These are phyloP conservation scores for Schizophyllum amplum DNA, from an alignment of 1,284 basidiomycete genomes.

Conservation along the genomic window DNA sequence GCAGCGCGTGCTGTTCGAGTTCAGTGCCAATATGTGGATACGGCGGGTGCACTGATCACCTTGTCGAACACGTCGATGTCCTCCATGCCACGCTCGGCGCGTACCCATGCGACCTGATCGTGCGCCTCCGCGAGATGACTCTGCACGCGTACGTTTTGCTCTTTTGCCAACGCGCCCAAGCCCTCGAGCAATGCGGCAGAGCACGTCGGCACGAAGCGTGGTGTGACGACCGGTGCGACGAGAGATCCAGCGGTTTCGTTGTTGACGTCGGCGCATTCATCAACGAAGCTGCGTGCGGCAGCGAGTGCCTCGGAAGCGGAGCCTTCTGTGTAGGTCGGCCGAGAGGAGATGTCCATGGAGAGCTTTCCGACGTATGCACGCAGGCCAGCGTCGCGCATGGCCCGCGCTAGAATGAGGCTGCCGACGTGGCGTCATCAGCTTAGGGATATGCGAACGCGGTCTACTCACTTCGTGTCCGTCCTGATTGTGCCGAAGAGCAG, in stretches of 20 bases:
- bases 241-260: constrained; percentile 25
- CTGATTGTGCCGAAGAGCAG: constrained; percentile 78
- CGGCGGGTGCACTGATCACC: constrained; percentile 24
- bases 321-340: constrained; percentile 61
- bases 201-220: constrained; percentile 78
- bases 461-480: constrained; percentile 62
- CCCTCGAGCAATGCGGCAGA: constrained; percentile 57
- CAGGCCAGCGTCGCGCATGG: constrained; percentile 64
- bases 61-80: constrained; percentile 70
- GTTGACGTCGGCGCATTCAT: constrained; percentile 33
- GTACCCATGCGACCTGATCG: constrained; percentile 69
- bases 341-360: constrained; percentile 77
- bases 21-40: neutral
- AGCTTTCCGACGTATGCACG: constrained; percentile 78
- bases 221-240: constrained; percentile 74
- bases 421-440: neutral
- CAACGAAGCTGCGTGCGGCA: constrained; percentile 49
- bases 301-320: constrained; percentile 41
- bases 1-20: constrained; percentile 40
- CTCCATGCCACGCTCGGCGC: constrained; percentile 45
- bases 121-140: constrained; percentile 72
- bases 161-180: constrained; percentile 43
- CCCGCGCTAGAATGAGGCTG: constrained; percentile 68
- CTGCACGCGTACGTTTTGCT: constrained; percentile 47
- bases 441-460: neutral